Base-by-base conservation (phyloP, 2,329 filamentous ascomycete genomes). In the Talaromyces sp. region DNA sequence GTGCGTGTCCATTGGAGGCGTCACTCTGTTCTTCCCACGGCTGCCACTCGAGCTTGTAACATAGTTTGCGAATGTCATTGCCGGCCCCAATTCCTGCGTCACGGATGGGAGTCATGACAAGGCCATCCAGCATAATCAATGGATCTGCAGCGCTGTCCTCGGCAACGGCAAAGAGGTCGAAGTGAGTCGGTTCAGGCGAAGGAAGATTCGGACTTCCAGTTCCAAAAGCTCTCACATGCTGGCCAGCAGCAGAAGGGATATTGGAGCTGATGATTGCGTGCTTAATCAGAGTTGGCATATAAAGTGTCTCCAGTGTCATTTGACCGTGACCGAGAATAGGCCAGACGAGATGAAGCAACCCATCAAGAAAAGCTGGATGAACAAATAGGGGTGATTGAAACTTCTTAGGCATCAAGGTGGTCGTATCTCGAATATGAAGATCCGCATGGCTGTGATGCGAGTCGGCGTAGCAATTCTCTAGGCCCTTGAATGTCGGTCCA, bases 401-500 rank as follows among this genome's bases (percentile, higher is more conserved):
- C 1, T 72, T 69, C 66, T 78, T 74, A 0, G 82, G 83, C 84
- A 85, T 85, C 0, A 73, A 68, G 1, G 73, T 68, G 0, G 73
- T 72, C 0, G 83, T 85, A 56, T 85, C 78, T 2, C 78, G 78
- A 2, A 83, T 72, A 11, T 74, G 68, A 7, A 83, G 69, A 4
- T 76, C 73, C 1, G 76, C 78, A 8, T 71, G 5, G 58, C 58
- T 61, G 31, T 65, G 58, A 36, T 65, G 60, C 25, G 71, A 69
- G 11, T 76, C 78, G 4, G 81, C 80, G 25, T 75, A 76, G 69
- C 81, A 83, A 63, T 82, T 79, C 51, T 76, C 74, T 10, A 87
- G 69, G 3, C 83, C 81, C 70, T 84, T 83, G 74, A 87, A 87
- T 0, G 78, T 78, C 1, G 79, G 73, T 0, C 84, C 85, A 67